phyloP scores from a whole-genome alignment of 352 stramenopile genomes.

The Blastocystis sp. region DNA sequence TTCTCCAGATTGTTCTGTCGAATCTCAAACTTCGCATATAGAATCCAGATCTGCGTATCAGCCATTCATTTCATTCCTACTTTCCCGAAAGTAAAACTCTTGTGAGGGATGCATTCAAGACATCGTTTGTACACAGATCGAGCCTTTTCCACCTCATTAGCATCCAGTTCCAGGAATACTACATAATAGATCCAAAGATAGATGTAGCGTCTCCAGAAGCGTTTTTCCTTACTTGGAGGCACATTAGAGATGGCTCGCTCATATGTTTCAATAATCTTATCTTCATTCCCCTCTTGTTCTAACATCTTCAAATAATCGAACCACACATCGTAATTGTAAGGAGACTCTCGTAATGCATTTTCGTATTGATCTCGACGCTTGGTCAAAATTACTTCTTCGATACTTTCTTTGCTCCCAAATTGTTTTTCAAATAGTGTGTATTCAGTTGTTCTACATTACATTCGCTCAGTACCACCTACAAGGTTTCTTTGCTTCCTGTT shows the following conservation, averaged over 20 bases:
- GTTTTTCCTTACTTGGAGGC: conserved; percentile 89
- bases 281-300: conserved; percentile 79
- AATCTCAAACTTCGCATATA: conserved; percentile 92
- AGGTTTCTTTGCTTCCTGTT: conserved; percentile 69
- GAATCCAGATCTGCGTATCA: conserved; percentile 83
- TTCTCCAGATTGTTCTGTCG: conserved; percentile 85
- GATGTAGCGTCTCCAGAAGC: conserved; percentile 96
- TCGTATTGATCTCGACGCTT: conserved; percentile 92
- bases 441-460: conserved; percentile 86
- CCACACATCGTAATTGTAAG: conserved; percentile 95
- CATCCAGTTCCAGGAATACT: conserved; percentile 91
- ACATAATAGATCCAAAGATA: conserved; percentile 99
- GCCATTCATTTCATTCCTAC: conserved; percentile 12
- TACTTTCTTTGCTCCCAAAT: conserved; percentile 86
- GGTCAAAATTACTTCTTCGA: conserved; percentile 90
- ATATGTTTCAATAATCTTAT: conserved; percentile 86
- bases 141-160: conserved; percentile 77
- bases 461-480: conserved; percentile 73
- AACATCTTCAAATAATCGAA: conserved; percentile 98
- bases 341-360: conserved; percentile 81
- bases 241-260: conserved; percentile 89
- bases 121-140: conserved; percentile 90
- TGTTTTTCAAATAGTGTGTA: conserved; percentile 98
- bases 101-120: conserved; percentile 87
- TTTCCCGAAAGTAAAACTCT: conserved; percentile 95